These are phyloP conservation scores for Salisapilia sapeloensis DNA, from an alignment of 352 stramenopile genomes.

Conservation along the genomic window DNA sequence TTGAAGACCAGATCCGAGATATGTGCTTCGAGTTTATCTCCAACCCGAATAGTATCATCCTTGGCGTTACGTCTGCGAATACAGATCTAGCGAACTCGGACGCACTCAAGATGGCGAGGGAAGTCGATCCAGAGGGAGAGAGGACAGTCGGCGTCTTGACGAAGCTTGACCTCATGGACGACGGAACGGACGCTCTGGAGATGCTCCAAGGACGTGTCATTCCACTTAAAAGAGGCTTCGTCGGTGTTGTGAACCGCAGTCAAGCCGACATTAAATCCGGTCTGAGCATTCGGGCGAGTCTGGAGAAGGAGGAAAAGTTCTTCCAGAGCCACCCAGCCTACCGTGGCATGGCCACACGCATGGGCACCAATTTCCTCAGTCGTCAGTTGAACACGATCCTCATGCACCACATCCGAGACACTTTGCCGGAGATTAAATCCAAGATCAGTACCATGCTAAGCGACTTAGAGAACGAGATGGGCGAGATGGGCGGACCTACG, in stretches of 20 bases:
- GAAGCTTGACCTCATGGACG: conserved; percentile 99
- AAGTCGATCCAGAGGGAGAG: conserved; percentile 85
- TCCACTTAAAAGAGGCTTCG: conserved; percentile 93
- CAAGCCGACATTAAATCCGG: conserved; percentile 97
- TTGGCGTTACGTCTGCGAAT: conserved; percentile 97
- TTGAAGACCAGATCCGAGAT: conserved; percentile 98
- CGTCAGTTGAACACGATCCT: conserved; percentile 97
- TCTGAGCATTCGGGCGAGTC: conserved; percentile 88
- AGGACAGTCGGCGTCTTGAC: conserved; percentile 98
- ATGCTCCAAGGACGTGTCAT: conserved; percentile 96
- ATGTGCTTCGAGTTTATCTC: conserved; percentile 98
- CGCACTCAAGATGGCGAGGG: conserved; percentile 93
- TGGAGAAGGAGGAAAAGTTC: conserved; percentile 93
- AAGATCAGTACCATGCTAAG: conserved; percentile 91
- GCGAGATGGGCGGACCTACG: conserved; percentile 86
- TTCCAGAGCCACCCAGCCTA: conserved; percentile 97
- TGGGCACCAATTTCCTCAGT: conserved; percentile 92
- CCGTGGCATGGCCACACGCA: conserved; percentile 82
- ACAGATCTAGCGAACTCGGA: conserved; percentile 98
- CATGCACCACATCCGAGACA: conserved; percentile 98
- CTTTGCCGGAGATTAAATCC: conserved; percentile 96
- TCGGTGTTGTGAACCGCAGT: conserved; percentile 97
- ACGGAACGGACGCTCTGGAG: conserved; percentile 94
- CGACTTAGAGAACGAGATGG: conserved; percentile 91
- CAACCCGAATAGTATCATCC: conserved; percentile 98